Evolutionary conservation across 208 protist species (phyloP), one percentile per base, ranked within the genome.

Genomic region (Lotmaria passim): DNA sequence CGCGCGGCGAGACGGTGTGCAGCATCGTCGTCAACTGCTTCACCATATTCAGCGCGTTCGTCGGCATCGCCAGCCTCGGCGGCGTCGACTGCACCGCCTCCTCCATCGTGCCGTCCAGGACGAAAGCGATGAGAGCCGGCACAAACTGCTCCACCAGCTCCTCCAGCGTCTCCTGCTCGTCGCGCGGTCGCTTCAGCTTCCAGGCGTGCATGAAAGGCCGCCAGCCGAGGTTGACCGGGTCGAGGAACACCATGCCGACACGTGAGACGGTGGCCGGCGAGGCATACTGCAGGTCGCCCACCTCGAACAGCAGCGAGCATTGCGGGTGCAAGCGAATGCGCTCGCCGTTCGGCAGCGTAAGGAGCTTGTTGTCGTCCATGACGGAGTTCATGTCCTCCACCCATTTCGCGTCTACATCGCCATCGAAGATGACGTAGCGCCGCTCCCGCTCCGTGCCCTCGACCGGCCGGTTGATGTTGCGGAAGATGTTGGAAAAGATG

Each of bases 381-480:
- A 99, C 98, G 24, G 97, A 99, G 87, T 99, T 99, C 98, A 99
- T 99, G 79, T 99, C 98, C 90, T 99, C 98, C 55, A 99, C 97
- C 98, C 98, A 99, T 68, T 98, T 93, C 3, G 99, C 98, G 82
- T 99, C 99, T 19, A 99, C 98, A 85, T 99, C 99, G 53, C 98
- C 98, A 78, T 99, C 99, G 82, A 99, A 99, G 33, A 99, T 86
- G 60, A 99, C 97, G 73, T 98, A 99, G 26, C 97, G 87, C 21
- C 95, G 80, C 78, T 98, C 96, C 61, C 83, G 73, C 52, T 81
- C 89, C 51, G 64, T 73, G 24, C 78, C 83, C 39, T 93, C 90
- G 5, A 62, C 64, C 28, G 91, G 79, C 19, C 96, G 87, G 82
- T 99, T 99, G 65, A 99, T 98, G 47, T 91, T 78, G 50, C 98